Evolutionary conservation across 2,329 filamentous ascomycete genomes (phyloP).

Genomic region (Fonsecaea pedrosoi): DNA sequence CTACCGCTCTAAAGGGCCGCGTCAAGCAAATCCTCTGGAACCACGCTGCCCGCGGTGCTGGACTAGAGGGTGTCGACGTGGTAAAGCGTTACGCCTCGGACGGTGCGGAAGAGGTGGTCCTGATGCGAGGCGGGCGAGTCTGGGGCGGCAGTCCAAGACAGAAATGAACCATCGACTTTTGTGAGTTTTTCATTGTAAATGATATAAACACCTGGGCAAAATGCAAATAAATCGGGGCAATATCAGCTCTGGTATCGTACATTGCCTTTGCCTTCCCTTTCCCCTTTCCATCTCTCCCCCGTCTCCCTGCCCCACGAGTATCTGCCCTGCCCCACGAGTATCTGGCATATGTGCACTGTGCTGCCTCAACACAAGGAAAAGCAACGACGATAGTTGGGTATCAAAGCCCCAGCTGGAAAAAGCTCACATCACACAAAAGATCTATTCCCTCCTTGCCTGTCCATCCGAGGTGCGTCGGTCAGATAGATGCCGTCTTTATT

Average conservation of each 20-base stretch:
- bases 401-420: not conserved
- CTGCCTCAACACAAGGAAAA: not conserved
- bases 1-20: constrained; percentile 9
- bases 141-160: constrained; percentile 1
- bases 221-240: constrained; percentile 7
- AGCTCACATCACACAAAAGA: not conserved
- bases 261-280: constrained; percentile 7
- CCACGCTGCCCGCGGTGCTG: constrained; percentile 47
- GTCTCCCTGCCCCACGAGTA: not conserved
- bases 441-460: not conserved
- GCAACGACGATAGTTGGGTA: not conserved
- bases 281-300: too few species aligned
- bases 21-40: constrained; percentile 56
- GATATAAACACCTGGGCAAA: not conserved
- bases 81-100: constrained; percentile 45
- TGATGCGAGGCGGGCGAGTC: constrained; percentile 25
- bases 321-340: not conserved
- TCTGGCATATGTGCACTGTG: not conserved
- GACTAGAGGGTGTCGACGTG: constrained; percentile 49
- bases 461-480: not conserved
- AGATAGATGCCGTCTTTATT: not conserved
- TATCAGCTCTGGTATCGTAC: constrained; percentile 24
- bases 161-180: not conserved
- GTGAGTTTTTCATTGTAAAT: not conserved
- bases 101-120: constrained; percentile 29